phyloP scores from a whole-genome alignment of 2,329 filamentous ascomycete genomes.

The Pseudogymnoascus sp. region DNA sequence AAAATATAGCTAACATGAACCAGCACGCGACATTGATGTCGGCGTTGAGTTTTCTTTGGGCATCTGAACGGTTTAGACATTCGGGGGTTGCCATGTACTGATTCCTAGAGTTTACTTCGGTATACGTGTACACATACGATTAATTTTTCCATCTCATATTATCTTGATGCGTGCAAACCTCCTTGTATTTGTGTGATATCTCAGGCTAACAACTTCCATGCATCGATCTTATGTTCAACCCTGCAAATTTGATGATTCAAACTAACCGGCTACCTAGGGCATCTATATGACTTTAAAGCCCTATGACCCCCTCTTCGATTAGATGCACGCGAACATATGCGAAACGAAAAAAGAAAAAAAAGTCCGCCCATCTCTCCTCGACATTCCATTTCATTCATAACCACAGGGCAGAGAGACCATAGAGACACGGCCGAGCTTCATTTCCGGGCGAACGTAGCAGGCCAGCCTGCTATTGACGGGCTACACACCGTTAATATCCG shows the following conservation, averaged over 20 bases:
- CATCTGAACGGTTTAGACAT: constrained; percentile 50
- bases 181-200: background rate
- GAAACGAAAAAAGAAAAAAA: background rate
- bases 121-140: constrained; percentile 6
- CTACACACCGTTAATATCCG: background rate
- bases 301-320: background rate
- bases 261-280: background rate
- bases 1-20: constrained; percentile 22
- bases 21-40: constrained; percentile 91
- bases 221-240: background rate
- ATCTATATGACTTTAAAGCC: background rate
- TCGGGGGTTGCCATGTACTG: constrained; percentile 9
- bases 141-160: constrained; percentile 4
- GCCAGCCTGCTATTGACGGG: background rate
- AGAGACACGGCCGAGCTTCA: background rate
- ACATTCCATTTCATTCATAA: background rate
- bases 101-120: constrained; percentile 8
- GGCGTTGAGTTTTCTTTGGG: constrained; percentile 91
- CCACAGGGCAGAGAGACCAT: too few species aligned
- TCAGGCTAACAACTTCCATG: background rate
- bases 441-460: background rate
- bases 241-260: background rate
- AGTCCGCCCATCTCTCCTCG: background rate
- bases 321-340: background rate
- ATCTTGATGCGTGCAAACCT: background rate